Evolutionary conservation across 495 filamentous ascomycete species (phyloP).

Genomic region (Hapsidospora chrysogenum): DNA sequence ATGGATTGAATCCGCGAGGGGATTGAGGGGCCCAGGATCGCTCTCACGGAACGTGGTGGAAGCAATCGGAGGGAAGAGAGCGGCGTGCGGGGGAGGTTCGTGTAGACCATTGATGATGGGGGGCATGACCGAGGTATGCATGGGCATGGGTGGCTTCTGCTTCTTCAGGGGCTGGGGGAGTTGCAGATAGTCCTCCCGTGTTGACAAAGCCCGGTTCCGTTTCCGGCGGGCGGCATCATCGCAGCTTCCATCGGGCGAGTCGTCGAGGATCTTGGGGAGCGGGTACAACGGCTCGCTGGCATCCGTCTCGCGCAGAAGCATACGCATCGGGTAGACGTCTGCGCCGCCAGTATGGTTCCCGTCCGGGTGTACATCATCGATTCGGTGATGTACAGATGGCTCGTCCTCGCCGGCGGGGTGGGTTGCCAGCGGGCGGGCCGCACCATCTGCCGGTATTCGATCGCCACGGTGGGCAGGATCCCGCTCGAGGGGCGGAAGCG

Average conservation of each 20-base stretch:
- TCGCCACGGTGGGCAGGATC: no score
- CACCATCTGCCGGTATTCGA: no score
- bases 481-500: slow-evolving; percentile 29
- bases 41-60: slow-evolving; percentile 29
- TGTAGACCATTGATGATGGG: slow-evolving; percentile 61
- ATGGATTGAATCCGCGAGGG: neutral
- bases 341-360: slow-evolving; percentile 4
- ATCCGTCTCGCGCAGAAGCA: slow-evolving; percentile 11
- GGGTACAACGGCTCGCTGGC: slow-evolving; percentile 20
- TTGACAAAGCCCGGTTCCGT: no score
- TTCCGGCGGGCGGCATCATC: no score
- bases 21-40: slow-evolving; percentile 4
- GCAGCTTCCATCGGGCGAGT: slow-evolving; percentile 17
- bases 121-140: slow-evolving; percentile 27
- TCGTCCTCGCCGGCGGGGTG: slow-evolving; percentile 11
- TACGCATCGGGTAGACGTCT: slow-evolving; percentile 9
- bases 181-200: slow-evolving; percentile 37
- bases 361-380: slow-evolving; percentile 6
- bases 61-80: slow-evolving; percentile 56
- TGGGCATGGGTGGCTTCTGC: slow-evolving; percentile 33
- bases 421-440: neutral
- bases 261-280: slow-evolving; percentile 27
- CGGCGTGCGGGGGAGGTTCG: slow-evolving; percentile 58
- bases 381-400: slow-evolving; percentile 3
- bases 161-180: slow-evolving; percentile 41